Conservation (phyloP, 2,329 filamentous ascomycete genomes). For the Xylariaceae sp. region DNA sequence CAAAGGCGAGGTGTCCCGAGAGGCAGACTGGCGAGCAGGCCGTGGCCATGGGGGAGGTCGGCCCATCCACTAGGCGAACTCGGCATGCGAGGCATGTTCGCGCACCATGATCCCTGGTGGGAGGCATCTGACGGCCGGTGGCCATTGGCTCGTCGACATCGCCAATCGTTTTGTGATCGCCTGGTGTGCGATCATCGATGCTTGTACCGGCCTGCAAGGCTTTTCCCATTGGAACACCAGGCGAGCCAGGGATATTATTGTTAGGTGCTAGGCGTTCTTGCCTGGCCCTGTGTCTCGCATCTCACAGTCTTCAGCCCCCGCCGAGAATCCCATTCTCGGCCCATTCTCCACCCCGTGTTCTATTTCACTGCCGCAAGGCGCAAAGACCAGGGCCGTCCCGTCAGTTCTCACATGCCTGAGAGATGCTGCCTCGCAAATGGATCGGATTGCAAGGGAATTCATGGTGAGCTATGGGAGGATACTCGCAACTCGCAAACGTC, state of each 20-base stretch:
- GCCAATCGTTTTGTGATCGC: constrained; percentile 17
- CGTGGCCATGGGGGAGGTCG: constrained; percentile 1
- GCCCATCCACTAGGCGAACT: neutral
- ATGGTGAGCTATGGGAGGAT: neutral
- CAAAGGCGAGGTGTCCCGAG: constrained; percentile 24
- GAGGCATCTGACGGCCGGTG: neutral
- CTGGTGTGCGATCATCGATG: too few species aligned
- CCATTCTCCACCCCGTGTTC: too few species aligned
- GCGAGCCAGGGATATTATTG: too few species aligned
- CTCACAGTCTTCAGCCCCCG: too few species aligned
- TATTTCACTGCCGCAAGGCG: too few species aligned
- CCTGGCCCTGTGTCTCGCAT: neutral
- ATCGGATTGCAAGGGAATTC: neutral
- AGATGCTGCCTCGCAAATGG: too few species aligned
- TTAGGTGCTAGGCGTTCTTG: constrained; percentile 24
- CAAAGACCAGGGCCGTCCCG: too few species aligned
- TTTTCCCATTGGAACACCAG: constrained; percentile 3
- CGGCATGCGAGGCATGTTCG: constrained; percentile 7
- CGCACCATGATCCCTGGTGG: constrained; percentile 13
- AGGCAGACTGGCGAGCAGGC: constrained; percentile 18
- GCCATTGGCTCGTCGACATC: constrained; percentile 12
- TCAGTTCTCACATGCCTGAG: too few species aligned
- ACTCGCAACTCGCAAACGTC: neutral
- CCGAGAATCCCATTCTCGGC: too few species aligned
- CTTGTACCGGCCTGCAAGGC: too few species aligned